These are phyloP conservation scores for Calamus simplicifolius DNA, from an alignment of 176 grass and related monocot genomes.

Conservation along the genomic window DNA sequence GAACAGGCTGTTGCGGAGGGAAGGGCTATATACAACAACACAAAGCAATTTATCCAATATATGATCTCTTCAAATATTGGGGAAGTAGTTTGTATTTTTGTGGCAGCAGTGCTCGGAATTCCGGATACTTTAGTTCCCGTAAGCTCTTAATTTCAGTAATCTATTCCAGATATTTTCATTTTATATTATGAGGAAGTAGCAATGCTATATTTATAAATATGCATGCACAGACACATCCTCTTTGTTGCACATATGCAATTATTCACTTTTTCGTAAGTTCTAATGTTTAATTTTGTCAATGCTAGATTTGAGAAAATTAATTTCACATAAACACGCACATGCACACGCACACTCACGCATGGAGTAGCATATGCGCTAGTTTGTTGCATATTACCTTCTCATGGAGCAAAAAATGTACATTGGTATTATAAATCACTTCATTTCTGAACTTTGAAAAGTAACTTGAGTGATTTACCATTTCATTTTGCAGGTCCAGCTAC, in stretches of 20 bases:
- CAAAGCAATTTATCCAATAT: constrained; percentile 95
- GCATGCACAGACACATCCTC: too few relatives aligned
- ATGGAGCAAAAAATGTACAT: neutral
- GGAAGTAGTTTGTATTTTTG: constrained; percentile 98
- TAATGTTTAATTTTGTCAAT: too few relatives aligned
- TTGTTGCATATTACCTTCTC: too few relatives aligned
- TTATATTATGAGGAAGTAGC: neutral
- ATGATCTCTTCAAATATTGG: constrained; percentile 99
- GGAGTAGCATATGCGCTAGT: too few relatives aligned
- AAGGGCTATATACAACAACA: constrained; percentile 99
- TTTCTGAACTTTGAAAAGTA: neutral
- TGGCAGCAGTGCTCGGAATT: constrained; percentile 95
- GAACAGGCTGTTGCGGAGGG: constrained; percentile 93
- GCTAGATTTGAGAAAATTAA: too few relatives aligned
- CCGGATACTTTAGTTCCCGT: constrained; percentile 95
- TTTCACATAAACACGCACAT: too few relatives aligned
- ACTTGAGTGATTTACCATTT: constrained; percentile 6
- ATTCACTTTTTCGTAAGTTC: too few relatives aligned
- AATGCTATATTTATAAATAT: too few relatives aligned
- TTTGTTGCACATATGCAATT: too few relatives aligned
- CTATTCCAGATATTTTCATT: constrained; percentile 4
- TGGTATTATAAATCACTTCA: neutral
- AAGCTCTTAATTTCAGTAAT: constrained; percentile 21
- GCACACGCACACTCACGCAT: too few relatives aligned
- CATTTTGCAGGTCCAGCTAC: constrained; percentile 74